Evolutionary conservation across 1,284 basidiomycete species (phyloP).

Genomic region (Ceratobasidium sp.): DNA sequence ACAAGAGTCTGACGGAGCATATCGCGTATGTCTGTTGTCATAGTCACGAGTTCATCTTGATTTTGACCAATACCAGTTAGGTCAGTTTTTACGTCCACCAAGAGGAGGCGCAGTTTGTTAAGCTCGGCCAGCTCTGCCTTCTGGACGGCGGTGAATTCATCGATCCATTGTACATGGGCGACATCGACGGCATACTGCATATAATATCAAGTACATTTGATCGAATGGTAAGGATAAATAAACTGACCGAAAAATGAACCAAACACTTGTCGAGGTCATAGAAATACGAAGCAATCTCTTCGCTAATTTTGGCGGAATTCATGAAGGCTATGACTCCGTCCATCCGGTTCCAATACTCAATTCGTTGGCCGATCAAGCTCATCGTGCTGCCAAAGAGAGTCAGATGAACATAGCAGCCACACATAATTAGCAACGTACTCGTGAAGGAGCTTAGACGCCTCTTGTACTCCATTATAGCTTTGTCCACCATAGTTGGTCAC

Average conservation of each 20-base stretch:
- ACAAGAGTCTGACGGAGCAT: not conserved
- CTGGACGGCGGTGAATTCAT: not conserved
- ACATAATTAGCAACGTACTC: not conserved
- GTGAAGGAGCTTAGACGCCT: slow-evolving; percentile 1
- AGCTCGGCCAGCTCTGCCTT: not conserved
- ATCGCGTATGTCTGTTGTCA: not conserved
- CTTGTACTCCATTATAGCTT: slow-evolving; percentile 6
- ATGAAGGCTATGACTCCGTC: not conserved
- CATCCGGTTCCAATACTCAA: slow-evolving; percentile 15
- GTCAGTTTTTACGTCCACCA: not conserved
- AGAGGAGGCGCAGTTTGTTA: not conserved
- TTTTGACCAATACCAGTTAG: not conserved
- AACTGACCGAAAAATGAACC: slow-evolving; percentile 22
- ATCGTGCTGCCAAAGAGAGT: not conserved
- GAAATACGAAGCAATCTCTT: slow-evolving; percentile 24
- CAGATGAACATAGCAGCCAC: not conserved
- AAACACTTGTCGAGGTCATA: slow-evolving; percentile 20
- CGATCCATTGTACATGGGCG: slow-evolving; percentile 21
- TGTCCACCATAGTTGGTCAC: slow-evolving; percentile 26
- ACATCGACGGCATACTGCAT: slow-evolving; percentile 19
- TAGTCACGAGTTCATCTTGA: not conserved
- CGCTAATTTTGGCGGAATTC: slow-evolving; percentile 14
- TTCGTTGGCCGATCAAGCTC: slow-evolving; percentile 4
- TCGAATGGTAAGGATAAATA: not conserved
- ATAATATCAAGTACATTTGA: not conserved